Percentiles rank a stretch among this genome's conserved stretches.
Conservation (phyloP, 768 basidiomycete genomes). For the Lactifluus piperatus region DNA sequence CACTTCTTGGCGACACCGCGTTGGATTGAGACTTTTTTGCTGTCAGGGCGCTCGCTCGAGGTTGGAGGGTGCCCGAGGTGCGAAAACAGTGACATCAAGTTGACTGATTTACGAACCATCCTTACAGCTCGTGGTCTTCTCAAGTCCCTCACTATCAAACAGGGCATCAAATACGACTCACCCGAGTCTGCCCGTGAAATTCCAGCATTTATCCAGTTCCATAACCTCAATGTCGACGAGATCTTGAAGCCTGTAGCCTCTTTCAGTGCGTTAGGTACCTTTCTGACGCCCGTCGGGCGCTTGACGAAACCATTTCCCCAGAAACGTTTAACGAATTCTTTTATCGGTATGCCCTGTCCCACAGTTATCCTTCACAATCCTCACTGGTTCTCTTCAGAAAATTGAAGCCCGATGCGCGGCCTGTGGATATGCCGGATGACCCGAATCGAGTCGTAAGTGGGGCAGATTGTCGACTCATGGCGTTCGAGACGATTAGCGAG, state of each 20-base stretch:
- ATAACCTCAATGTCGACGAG: conserved; percentile 74
- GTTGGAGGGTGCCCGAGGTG: conserved; percentile 86
- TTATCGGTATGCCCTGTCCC: conserved; percentile 41
- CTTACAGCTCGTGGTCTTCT: conserved; percentile 67
- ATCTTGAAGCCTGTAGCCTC: conserved; percentile 74
- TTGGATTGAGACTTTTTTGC: too few relatives aligned
- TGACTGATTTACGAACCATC: neutral
- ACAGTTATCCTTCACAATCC: neutral
- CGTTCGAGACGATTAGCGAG: conserved; percentile 76
- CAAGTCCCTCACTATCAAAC: conserved; percentile 86
- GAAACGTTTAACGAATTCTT: conserved; percentile 94
- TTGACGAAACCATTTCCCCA: conserved; percentile 24
- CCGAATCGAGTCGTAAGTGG: conserved; percentile 72
- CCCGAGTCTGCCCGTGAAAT: conserved; percentile 82
- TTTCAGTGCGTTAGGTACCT: conserved; percentile 50
- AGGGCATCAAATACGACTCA: conserved; percentile 87
- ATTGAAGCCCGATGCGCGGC: conserved; percentile 76
- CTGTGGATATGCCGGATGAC: conserved; percentile 62
- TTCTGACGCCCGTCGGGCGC: neutral
- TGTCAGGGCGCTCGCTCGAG: conserved; percentile 24
- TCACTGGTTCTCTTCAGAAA: conserved; percentile 41
- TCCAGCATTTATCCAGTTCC: conserved; percentile 81
- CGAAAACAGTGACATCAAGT: conserved; percentile 20
- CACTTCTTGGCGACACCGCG: conserved; percentile 33
- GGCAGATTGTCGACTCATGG: conserved; percentile 97